These are phyloP conservation scores for Protomyces macrosporus DNA, from an alignment of 1,139 yeast species.

Conservation along the genomic window DNA sequence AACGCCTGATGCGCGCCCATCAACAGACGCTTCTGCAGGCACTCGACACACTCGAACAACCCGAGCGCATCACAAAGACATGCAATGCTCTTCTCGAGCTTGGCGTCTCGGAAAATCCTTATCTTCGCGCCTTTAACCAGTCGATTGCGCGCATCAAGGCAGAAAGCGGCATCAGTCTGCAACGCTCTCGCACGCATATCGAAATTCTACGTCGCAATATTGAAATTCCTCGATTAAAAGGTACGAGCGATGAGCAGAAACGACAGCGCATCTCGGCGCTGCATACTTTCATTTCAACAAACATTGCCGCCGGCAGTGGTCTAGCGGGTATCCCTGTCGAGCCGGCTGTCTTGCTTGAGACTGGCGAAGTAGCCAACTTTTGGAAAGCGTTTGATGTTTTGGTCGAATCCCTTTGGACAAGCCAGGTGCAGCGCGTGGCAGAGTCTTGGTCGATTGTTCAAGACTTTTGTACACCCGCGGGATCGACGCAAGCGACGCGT, in stretches of 20 bases:
- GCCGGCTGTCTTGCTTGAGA: constrained; percentile 37
- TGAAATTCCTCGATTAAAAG: neutral
- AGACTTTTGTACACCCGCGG: neutral
- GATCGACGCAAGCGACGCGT: constrained; percentile 26
- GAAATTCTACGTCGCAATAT: constrained; percentile 29
- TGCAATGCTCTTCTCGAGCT: constrained; percentile 47
- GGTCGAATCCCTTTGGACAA: constrained; percentile 41
- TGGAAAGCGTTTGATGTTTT: constrained; percentile 51
- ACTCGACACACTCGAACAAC: constrained; percentile 42
- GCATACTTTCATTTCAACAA: constrained; percentile 26
- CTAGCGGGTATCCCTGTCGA: neutral
- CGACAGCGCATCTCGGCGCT: neutral
- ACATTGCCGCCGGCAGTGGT: constrained; percentile 33
- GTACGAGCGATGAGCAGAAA: neutral
- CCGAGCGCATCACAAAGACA: constrained; percentile 40
- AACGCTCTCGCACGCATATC: constrained; percentile 35
- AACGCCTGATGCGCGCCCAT: constrained; percentile 58
- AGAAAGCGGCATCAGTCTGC: constrained; percentile 41
- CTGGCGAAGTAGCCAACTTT: constrained; percentile 49
- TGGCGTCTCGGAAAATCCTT: constrained; percentile 57
- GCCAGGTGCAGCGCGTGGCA: neutral
- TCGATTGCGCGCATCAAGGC: constrained; percentile 45
- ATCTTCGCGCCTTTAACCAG: constrained; percentile 53
- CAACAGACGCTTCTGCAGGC: constrained; percentile 59
- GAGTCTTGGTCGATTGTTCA: constrained; percentile 26